Base-by-base conservation (phyloP, 305 asterid species). In the Rubia occidens region DNA sequence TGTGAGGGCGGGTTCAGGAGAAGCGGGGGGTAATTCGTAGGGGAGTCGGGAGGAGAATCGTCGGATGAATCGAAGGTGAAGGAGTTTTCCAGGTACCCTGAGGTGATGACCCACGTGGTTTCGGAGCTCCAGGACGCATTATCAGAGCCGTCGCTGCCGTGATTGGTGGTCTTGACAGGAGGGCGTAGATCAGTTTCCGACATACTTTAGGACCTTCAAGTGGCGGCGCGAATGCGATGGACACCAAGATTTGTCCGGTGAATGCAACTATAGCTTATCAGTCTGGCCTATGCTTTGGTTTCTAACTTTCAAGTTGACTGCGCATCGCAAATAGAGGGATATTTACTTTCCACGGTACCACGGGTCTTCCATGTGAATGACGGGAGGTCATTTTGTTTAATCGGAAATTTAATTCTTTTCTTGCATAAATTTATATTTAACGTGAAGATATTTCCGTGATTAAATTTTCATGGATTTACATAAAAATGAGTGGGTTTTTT, bases 31-130 rank as follows among this genome's bases (percentile, higher is more conserved):
- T 76, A 67, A 47, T 75, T 77, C 29, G 11, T 74, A 61, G 72
- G 60, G 68, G 80, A 62, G 56, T 56, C 74, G 26, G 80, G 71
- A 47, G 86, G 86, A 67, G 60, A 45, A 73, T 85, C 90, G 66
- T 85, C 89, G 55, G 85, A 85, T 4, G 95, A 83, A 64, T 93
- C 96, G 69, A 88, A 78, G 55, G 82, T 55, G 76, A 88, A 73
- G 59, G 86, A 75, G 26, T 71, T 68, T 42, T 79, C 68, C 45
- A 88, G 87, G 45, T 85, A 75, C 43, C 98, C 98, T 67, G 74
- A 75, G 66, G 84, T 78, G 72, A 86, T 72, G 40, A 58, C 18
- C 98, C 98, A 93, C 72, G 83, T 87, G 21, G 94, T 74, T 10
- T 76, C 78, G 68, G 64, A 76, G 79, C 76, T 82, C 87, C 85